phyloP scores from a whole-genome alignment of 768 basidiomycete genomes.

The Basidioascus undulatus region DNA sequence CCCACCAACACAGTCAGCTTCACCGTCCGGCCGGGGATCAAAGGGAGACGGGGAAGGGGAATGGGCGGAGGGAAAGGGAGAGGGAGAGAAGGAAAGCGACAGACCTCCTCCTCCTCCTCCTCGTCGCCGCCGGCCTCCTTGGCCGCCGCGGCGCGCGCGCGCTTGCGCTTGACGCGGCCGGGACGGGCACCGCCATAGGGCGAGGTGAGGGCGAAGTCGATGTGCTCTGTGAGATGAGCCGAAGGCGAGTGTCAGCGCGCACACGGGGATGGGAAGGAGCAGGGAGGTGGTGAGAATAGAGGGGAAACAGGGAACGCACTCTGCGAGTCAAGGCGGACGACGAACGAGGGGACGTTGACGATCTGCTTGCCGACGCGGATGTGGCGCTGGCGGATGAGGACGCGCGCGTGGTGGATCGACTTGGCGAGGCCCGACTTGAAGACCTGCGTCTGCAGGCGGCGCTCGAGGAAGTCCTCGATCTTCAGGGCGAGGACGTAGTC shows the following conservation, averaged over 20 bases:
- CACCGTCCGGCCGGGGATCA: too few relatives aligned
- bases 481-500: constrained; percentile 99
- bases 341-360: constrained; percentile 94
- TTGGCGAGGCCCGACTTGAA: constrained; percentile 98
- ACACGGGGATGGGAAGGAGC: neutral
- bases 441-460: constrained; percentile 94
- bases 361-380: constrained; percentile 99
- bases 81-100: constrained; percentile 8
- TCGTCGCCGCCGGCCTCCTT: constrained; percentile 73
- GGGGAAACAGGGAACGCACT: constrained; percentile 20
- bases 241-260: neutral
- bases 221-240: constrained; percentile 30
- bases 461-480: constrained; percentile 99
- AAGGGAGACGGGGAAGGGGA: too few relatives aligned
- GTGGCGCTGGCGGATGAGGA: constrained; percentile 91
- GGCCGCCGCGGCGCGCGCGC: constrained; percentile 73
- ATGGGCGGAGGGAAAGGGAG: too few relatives aligned
- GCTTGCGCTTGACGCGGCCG: constrained; percentile 97
- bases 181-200: constrained; percentile 86
- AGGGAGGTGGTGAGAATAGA: neutral
- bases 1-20: too few relatives aligned
- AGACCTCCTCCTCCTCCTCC: constrained; percentile 64
- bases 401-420: constrained; percentile 94
- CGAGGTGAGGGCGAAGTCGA: constrained; percentile 92
- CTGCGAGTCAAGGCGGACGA: constrained; percentile 97